These are phyloP conservation scores for Rubroshorea leprosula DNA, from an alignment of 345 rosid species.

Conservation along the genomic window DNA sequence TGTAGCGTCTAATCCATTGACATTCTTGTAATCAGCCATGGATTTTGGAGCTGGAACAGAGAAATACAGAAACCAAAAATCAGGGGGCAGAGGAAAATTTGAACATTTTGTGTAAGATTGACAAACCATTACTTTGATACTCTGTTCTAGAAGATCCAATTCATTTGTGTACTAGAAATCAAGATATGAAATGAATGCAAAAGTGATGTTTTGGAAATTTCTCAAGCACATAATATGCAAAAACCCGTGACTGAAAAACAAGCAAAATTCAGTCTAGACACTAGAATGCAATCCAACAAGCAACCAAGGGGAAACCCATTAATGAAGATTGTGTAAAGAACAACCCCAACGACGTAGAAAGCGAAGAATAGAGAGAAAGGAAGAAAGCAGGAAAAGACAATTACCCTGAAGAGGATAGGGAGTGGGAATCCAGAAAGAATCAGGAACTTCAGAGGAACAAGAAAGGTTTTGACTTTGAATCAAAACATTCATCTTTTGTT, in stretches of 20 bases:
- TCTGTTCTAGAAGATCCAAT: too few species aligned
- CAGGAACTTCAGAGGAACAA: slow-evolving; percentile 24
- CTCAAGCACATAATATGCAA: background rate
- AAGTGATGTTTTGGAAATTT: background rate
- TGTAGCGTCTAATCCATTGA: slow-evolving; percentile 15
- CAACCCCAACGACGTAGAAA: background rate
- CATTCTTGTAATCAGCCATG: slow-evolving; percentile 22
- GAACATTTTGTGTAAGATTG: too few species aligned
- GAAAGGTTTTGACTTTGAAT: slow-evolving; percentile 28
- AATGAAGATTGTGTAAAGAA: background rate
- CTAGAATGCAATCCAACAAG: background rate
- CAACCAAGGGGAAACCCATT: background rate
- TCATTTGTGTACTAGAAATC: background rate
- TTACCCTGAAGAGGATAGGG: slow-evolving; percentile 33
- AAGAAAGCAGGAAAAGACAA: background rate
- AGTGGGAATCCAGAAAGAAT: slow-evolving; percentile 38
- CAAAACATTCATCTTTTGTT: slow-evolving; percentile 19
- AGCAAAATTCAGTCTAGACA: background rate
- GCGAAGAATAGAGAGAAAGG: slow-evolving; percentile 6
- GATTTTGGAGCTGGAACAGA: slow-evolving; percentile 29
- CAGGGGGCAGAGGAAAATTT: too few species aligned
- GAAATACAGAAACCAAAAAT: too few species aligned
- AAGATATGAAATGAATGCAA: background rate
- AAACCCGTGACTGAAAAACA: background rate
- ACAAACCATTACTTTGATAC: too few species aligned